phyloP scores from a whole-genome alignment of 2,329 filamentous ascomycete genomes.

The Colletotrichum somersetense region DNA sequence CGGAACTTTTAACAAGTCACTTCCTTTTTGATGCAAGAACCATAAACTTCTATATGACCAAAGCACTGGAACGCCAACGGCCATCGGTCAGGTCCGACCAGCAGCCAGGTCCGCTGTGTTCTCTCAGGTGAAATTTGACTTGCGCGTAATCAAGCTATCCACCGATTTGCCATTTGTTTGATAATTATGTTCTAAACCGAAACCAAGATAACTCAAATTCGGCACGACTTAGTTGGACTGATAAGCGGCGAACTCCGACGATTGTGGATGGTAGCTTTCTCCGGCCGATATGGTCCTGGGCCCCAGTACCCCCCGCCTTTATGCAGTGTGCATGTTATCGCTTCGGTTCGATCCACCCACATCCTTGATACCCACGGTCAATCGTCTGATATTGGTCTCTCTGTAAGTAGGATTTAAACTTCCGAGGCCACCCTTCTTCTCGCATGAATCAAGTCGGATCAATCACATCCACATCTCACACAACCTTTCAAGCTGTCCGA shows the following conservation, averaged over 20 bases:
- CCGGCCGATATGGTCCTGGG: conserved; percentile 1
- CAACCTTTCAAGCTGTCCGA: too few species aligned
- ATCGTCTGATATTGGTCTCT: not conserved
- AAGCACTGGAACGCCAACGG: not conserved
- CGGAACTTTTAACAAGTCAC: too few species aligned
- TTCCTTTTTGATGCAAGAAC: not conserved
- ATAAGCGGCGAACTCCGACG: conserved; percentile 23
- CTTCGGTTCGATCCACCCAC: conserved; percentile 13
- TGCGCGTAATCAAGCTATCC: not conserved
- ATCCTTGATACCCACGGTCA: not conserved
- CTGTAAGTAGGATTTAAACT: not conserved
- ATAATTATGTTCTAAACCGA: not conserved
- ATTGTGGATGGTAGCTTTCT: not conserved
- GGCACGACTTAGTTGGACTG: too few species aligned
- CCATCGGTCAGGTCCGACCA: not conserved
- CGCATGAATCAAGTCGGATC: not conserved
- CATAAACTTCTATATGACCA: not conserved
- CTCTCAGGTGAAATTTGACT: too few species aligned
- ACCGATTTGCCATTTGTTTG: too few species aligned
- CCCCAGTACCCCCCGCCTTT: not conserved
- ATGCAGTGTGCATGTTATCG: conserved; percentile 3
- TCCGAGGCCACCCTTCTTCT: not conserved
- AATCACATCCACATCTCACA: too few species aligned
- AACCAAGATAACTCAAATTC: not conserved
- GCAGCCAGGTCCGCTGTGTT: not conserved